These are phyloP conservation scores for Candida labiduridarum DNA, from an alignment of 1,139 yeast species.

Conservation along the genomic window DNA sequence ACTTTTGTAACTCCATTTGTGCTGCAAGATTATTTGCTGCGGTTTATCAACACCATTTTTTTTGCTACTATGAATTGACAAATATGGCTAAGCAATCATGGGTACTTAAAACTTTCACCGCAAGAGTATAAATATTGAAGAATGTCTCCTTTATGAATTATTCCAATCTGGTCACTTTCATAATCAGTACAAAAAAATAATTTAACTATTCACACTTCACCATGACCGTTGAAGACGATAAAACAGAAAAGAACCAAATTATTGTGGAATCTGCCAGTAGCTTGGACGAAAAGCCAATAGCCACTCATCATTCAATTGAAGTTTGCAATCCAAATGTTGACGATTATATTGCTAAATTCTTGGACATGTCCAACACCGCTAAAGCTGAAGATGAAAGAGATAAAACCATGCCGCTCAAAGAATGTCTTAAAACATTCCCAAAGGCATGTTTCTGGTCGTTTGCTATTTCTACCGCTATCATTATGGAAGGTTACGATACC, in stretches of 20 bases:
- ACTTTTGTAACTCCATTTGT: too few relatives aligned
- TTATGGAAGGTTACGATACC: slow-evolving; percentile 49
- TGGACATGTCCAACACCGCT: slow-evolving; percentile 46
- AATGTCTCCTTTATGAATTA: too few relatives aligned
- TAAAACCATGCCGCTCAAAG: slow-evolving; percentile 41
- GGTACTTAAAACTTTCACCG: too few relatives aligned
- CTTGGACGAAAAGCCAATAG: slow-evolving; percentile 4
- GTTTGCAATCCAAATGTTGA: slow-evolving; percentile 26
- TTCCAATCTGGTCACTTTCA: too few relatives aligned
- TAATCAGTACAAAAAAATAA: too few relatives aligned
- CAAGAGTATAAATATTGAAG: too few relatives aligned
- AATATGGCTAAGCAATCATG: too few relatives aligned
- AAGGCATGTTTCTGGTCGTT: slow-evolving; percentile 47
- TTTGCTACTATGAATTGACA: too few relatives aligned
- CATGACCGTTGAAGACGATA: slow-evolving; percentile 3
- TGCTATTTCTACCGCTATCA: slow-evolving; percentile 38
- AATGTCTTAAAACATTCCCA: slow-evolving; percentile 47
- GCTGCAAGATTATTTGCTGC: too few relatives aligned
- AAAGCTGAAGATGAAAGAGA: slow-evolving; percentile 42
- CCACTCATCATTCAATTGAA: slow-evolving; percentile 11
- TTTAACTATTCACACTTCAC: too few relatives aligned
- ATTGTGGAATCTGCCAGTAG: slow-evolving; percentile 3
- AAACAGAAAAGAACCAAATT: slow-evolving; percentile 1
- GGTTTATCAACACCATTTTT: too few relatives aligned
- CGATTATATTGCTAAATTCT: slow-evolving; percentile 43